Percentiles rank a stretch among this genome's conserved stretches.
Conservation (phyloP, 1,284 basidiomycete genomes). For the Tilletia walkeri region DNA sequence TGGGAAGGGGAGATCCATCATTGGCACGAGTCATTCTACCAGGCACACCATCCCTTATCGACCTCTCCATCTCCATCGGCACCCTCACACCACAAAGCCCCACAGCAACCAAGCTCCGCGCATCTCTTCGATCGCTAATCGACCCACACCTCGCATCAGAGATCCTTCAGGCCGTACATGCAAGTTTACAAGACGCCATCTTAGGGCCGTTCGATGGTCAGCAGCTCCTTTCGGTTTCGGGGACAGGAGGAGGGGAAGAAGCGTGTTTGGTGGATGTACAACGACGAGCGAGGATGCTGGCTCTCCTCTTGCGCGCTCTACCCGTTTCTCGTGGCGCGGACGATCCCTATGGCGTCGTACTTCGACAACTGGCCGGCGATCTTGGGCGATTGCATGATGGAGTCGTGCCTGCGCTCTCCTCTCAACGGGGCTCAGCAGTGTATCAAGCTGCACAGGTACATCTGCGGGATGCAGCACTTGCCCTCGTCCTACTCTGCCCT, state of each 20-base stretch:
- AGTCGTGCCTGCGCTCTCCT: not conserved
- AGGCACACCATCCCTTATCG: slow-evolving; percentile 30
- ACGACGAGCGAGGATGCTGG: not conserved
- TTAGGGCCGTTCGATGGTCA: not conserved
- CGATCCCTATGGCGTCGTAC: not conserved
- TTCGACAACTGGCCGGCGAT: not conserved
- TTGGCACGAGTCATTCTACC: slow-evolving; percentile 34
- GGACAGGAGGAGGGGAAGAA: not conserved
- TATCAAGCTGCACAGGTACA: not conserved
- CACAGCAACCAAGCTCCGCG: not conserved
- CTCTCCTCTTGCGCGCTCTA: not conserved
- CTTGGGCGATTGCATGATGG: not conserved
- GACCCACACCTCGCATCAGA: not conserved
- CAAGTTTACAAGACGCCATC: not conserved
- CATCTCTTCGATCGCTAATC: not conserved
- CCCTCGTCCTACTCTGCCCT: not conserved
- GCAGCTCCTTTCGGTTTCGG: not conserved
- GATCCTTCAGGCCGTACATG: not conserved
- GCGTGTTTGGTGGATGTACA: not conserved
- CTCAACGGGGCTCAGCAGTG: too few relatives aligned
- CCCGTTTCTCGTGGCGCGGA: not conserved
- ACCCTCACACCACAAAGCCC: not conserved
- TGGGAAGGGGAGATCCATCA: slow-evolving; percentile 37
- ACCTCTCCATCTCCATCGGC: slow-evolving; percentile 24
- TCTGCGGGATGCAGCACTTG: not conserved